Percentiles rank a stretch among this genome's conserved stretches.
Conservation (phyloP, 345 rosid genomes). For the Pugionium cornutum region DNA sequence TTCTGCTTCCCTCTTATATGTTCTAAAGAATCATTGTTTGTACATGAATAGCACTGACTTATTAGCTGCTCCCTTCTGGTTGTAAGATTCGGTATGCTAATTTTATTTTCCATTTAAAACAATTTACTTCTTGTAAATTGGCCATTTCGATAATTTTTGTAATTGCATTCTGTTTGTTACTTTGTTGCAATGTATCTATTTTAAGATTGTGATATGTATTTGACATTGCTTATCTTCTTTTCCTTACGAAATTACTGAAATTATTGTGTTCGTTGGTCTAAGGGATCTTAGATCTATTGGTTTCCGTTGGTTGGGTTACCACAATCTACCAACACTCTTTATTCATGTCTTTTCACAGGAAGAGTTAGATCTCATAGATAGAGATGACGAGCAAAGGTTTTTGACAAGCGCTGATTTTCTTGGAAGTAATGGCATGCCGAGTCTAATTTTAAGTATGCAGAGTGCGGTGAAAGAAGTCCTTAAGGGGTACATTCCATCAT, state of each 20-base stretch:
- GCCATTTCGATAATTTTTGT: not conserved
- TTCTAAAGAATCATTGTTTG: not conserved
- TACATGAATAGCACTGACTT: not conserved
- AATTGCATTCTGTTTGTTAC: not conserved
- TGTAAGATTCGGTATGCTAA: conserved; percentile 1
- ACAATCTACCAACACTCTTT: conserved; percentile 7
- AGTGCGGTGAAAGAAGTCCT: conserved; percentile 68
- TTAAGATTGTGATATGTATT: conserved; percentile 1
- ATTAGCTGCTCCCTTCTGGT: conserved; percentile 5
- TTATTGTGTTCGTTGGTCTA: conserved; percentile 12
- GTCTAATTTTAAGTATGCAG: conserved; percentile 61
- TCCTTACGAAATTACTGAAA: not conserved
- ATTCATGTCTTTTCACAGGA: conserved; percentile 49
- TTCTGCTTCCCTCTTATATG: conserved; percentile 8
- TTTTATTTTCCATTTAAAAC: not conserved
- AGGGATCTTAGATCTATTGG: not conserved
- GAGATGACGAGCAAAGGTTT: conserved; percentile 77
- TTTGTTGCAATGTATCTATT: not conserved
- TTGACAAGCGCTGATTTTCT: conserved; percentile 79
- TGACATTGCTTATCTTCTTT: not conserved
- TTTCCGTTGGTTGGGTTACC: conserved; percentile 2
- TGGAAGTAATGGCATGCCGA: conserved; percentile 60
- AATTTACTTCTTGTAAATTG: not conserved
- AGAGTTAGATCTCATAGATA: conserved; percentile 67
- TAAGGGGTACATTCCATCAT: conserved; percentile 55